A percentile compares a stretch with the other conserved stretches of the same genome.
Conservation (phyloP, 495 filamentous ascomycete genomes). For the Penicillium dipodomyicola region DNA sequence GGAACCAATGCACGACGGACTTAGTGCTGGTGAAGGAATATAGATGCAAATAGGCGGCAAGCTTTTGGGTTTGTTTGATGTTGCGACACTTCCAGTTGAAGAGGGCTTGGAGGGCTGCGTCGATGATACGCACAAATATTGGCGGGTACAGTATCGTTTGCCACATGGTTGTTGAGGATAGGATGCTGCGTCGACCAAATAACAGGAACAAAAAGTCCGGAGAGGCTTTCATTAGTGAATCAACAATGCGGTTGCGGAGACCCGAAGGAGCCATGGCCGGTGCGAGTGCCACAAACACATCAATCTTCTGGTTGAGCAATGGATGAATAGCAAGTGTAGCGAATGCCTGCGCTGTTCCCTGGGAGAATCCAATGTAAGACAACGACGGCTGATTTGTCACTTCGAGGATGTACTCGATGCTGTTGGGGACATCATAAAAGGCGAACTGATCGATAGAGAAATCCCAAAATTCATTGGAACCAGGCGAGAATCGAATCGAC, state of each 20-base stretch:
- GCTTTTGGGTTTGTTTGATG: constrained; percentile 83
- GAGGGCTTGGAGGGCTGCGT: constrained; percentile 73
- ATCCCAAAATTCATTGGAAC: constrained; percentile 82
- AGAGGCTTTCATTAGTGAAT: constrained; percentile 89
- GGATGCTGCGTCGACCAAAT: constrained; percentile 90
- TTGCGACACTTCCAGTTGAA: constrained; percentile 90
- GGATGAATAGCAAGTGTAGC: constrained; percentile 93
- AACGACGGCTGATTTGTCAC: constrained; percentile 81
- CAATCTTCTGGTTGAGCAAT: constrained; percentile 84
- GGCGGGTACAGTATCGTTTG: constrained; percentile 92
- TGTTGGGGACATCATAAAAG: constrained; percentile 94
- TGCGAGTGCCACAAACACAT: constrained; percentile 96
- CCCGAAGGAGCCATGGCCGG: constrained; percentile 95
- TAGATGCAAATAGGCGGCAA: constrained; percentile 93
- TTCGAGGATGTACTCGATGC: constrained; percentile 84
- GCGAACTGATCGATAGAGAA: constrained; percentile 98
- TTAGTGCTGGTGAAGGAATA: constrained; percentile 97
- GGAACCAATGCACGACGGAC: constrained; percentile 97
- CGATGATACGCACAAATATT: constrained; percentile 86
- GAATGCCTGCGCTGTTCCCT: constrained; percentile 95
- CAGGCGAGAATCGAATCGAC: constrained; percentile 68
- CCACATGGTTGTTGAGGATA: constrained; percentile 95
- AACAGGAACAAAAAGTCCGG: constrained; percentile 90
- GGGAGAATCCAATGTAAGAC: constrained; percentile 94
- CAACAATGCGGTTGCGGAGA: constrained; percentile 82